phyloP scores from a whole-genome alignment of 2,329 filamentous ascomycete species.

The Parastagonospora avenae region DNA sequence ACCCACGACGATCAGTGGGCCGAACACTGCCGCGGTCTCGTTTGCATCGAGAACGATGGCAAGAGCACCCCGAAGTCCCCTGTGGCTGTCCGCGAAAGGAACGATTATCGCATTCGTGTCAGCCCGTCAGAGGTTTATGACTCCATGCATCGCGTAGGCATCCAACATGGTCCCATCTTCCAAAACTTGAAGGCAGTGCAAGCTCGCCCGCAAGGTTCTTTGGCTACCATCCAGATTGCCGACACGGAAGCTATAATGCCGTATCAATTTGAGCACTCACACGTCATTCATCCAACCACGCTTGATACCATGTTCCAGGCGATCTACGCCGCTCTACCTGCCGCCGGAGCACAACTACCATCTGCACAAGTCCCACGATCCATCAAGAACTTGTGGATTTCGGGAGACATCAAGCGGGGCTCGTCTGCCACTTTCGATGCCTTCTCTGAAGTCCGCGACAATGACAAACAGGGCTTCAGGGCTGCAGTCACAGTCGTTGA shows the following conservation, averaged over 20 bases:
- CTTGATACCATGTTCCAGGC: conserved; percentile 14
- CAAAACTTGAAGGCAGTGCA: conserved; percentile 7
- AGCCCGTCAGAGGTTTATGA: no score
- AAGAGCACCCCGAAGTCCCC: no score
- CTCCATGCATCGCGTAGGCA: conserved; percentile 48
- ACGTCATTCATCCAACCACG: conserved; percentile 16
- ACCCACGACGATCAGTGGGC: no score
- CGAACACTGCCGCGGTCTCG: no score
- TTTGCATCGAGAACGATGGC: no score
- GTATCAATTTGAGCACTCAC: background rate
- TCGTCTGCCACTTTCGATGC: no score
- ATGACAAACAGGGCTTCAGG: background rate
- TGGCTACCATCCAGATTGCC: conserved; percentile 1
- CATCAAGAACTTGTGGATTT: conserved; percentile 5
- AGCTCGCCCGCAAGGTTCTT: background rate
- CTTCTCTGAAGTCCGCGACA: no score
- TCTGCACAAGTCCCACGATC: conserved; percentile 14
- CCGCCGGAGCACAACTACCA: background rate
- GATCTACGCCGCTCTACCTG: conserved; percentile 6
- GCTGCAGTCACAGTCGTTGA: background rate
- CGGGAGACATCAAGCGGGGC: no score
- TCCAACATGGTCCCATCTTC: conserved; percentile 19
- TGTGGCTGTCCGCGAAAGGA: no score
- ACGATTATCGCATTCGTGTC: no score
- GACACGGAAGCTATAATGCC: background rate